Evolutionary conservation across 2,329 filamentous ascomycete species (phyloP).

Genomic region (Fusarium sp.): DNA sequence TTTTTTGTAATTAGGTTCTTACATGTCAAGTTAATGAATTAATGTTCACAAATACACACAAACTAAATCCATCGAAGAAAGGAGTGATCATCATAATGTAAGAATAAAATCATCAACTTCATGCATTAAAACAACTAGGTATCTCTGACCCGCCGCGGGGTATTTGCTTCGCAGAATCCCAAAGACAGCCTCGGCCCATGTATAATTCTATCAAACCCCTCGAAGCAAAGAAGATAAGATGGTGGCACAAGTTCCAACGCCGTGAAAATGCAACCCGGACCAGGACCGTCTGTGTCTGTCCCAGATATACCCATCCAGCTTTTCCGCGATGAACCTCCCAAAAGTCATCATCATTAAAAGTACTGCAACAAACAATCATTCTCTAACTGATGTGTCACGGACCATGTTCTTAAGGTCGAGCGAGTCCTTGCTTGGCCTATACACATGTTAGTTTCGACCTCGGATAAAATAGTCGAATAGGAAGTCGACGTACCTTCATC

Average conservation of each 20-base stretch:
- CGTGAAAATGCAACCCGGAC: conserved; percentile 48
- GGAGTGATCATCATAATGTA: not conserved
- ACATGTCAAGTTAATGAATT: conserved; percentile 13
- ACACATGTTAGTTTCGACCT: conserved; percentile 12
- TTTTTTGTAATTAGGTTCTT: conserved; percentile 3
- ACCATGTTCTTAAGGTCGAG: conserved; percentile 52
- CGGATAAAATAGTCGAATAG: accelerated
- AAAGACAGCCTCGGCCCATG: conserved; percentile 36
- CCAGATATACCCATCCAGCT: conserved; percentile 42
- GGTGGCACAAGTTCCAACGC: conserved; percentile 49
- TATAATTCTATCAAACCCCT: conserved; percentile 42
- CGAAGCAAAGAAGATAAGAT: conserved; percentile 41
- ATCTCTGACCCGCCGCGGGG: conserved; percentile 43
- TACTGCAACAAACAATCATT: conserved; percentile 26
- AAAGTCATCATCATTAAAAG: conserved; percentile 46
- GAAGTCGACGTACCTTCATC: conserved; percentile 79
- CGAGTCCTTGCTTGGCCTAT: conserved; percentile 65
- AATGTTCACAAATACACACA: conserved; percentile 4
- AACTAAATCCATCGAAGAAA: not conserved
- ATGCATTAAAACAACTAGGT: conserved; percentile 49
- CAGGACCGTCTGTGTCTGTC: conserved; percentile 37
- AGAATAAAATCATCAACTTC: conserved; percentile 40
- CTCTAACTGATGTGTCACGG: conserved; percentile 7
- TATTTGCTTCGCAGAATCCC: conserved; percentile 44
- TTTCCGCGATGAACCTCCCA: conserved; percentile 38